Base-by-base conservation (phyloP, 2,329 filamentous ascomycete species). In the Fusarium sp. region DNA sequence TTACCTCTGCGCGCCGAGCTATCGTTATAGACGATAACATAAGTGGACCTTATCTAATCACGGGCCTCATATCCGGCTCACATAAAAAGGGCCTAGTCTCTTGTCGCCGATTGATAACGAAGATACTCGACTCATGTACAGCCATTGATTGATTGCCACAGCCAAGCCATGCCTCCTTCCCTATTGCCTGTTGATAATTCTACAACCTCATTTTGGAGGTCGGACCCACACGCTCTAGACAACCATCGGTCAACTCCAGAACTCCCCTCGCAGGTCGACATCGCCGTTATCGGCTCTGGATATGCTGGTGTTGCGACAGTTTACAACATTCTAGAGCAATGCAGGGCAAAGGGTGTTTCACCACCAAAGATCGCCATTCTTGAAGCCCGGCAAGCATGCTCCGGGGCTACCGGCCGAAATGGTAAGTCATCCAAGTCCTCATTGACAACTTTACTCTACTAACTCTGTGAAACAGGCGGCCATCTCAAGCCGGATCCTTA, bases 331-430 rank as follows among this genome's bases (percentile, higher is more conserved):
- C 7, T 59, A 2, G 57, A 59, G n/a, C 40, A 46, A 3, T 59
- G 30, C 13, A 57, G 57, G 3, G 7, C 41, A 4, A 41, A 3
- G 4, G 10, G 30, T 1, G 22, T 40, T 8, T 7, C 40, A 8
- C 6, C 30, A 1, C 57, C 57, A 1, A 57, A 8, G 12, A 57
- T 57, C 29, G 57, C 16, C 6, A 59, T 59, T 18, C n/a, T 59
- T n/a, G 57, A 59, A 46, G 57, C 57, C 8, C 57, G 57, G 0
- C 57, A 59, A 46, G 51, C 30, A 18, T 59, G 57, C 12, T 59
- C 57, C 8, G 57, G 57, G 13, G 57, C 57, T 0, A 59, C 57
- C 1, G 57, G 57, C 12, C 57, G 57, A 4, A 59, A 59, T 40
- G 57, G 49, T 46, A 24, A 4, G 6, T 22, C 3, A 18, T 20